These are phyloP conservation scores for Lodderomyces orthopsilosis DNA, from an alignment of 1,139 yeast genomes.

Conservation along the genomic window DNA sequence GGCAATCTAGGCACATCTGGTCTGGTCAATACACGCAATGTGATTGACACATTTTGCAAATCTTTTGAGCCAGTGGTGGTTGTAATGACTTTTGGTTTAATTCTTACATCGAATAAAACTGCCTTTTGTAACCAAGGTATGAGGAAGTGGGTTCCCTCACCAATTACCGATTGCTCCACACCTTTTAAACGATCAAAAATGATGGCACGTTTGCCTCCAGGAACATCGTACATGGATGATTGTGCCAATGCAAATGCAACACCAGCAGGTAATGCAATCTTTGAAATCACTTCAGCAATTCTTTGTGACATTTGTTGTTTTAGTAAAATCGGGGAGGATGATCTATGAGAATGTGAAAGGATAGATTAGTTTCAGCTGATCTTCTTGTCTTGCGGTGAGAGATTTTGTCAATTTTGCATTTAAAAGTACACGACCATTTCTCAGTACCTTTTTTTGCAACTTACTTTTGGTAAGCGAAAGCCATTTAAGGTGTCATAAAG, in stretches of 20 bases:
- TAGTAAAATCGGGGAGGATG: neutral
- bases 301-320: slow-evolving; percentile 31
- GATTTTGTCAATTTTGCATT: neutral
- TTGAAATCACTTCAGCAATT: slow-evolving; percentile 38
- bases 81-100: slow-evolving; percentile 86
- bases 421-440: neutral
- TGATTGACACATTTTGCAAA: slow-evolving; percentile 90
- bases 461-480: neutral
- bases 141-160: slow-evolving; percentile 95
- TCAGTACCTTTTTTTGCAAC: neutral
- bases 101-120: slow-evolving; percentile 84
- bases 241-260: slow-evolving; percentile 64
- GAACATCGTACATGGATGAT: slow-evolving; percentile 83
- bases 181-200: slow-evolving; percentile 91
- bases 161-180: slow-evolving; percentile 80
- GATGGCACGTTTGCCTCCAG: slow-evolving; percentile 95
- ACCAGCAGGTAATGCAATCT: slow-evolving; percentile 70
- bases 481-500: too few species aligned
- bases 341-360: neutral
- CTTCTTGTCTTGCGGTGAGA: too few species aligned
- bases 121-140: slow-evolving; percentile 97
- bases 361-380: too few species aligned
- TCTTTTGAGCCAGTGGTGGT: slow-evolving; percentile 97
- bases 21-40: slow-evolving; percentile 89
- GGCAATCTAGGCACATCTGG: slow-evolving; percentile 88